Evolutionary conservation across 1,284 basidiomycete species (phyloP), one percentile per base, ranked within the genome.

Genomic region (Gomphus sp.): DNA sequence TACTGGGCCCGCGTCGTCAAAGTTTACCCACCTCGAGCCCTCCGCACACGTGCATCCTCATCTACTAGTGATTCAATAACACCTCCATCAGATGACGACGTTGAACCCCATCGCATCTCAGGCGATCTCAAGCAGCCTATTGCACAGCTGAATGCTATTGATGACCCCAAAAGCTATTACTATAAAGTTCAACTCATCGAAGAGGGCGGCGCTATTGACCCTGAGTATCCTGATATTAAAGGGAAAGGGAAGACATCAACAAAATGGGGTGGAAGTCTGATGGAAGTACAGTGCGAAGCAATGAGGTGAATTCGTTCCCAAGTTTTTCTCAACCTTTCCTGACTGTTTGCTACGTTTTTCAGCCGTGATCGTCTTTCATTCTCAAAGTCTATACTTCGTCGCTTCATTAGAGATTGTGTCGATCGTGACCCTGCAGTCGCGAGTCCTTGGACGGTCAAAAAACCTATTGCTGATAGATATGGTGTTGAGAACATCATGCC

Each of bases 321-420:
- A 44, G n/a, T 41, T 45, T 52, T 4, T 55, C n/a, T 45, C 52
- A 10, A 31, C 4, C 49, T 50, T 22, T 22, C 25, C 31, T 44
- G 37, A 28, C 9, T 52, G 18, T 54, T 18, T 58, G 33, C 43
- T 47, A 11, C 45, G 7, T 2, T 43, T 28, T 44, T 44, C 64
- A 95, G 91, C 68, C 92, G 96, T 62, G 96, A 99, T 71, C 90
- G 95, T 60, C 80, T 95, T 39, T 87, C 91, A 22, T 98, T 98
- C 73, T 96, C 93, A 48, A 97, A 98, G 71, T 93, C 94, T 14
- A 96, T 98, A 66, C 80, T 99, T 34, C 91, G 94, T 64, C 89
- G 94, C 43, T 98, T 96, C 73, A 89, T 99, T 55, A 88, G 92
- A 62, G 96, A 98, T 68, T 95, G 92, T 67, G 87, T 98, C 3